Conservation (phyloP, 1,284 basidiomycete species). For the Lentinula novae-zelandiae region DNA sequence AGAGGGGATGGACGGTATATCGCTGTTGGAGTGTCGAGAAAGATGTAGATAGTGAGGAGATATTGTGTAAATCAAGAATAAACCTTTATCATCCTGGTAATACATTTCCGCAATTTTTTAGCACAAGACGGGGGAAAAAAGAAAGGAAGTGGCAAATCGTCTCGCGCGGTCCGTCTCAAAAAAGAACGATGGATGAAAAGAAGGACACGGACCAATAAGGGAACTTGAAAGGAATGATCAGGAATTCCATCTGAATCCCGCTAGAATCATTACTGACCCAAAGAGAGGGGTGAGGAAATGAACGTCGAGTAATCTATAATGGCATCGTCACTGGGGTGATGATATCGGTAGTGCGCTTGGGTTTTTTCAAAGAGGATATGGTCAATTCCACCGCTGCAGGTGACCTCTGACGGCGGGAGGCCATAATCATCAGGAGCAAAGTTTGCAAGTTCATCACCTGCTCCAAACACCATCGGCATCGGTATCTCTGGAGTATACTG, state of each 20-base stretch:
- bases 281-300: conserved; percentile 3
- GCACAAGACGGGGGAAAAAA: neutral
- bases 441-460: neutral
- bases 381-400: neutral
- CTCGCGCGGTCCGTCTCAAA: conserved; percentile 5
- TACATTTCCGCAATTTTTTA: conserved; percentile 7
- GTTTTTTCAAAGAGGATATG: conserved; percentile 4
- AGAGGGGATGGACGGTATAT: neutral
- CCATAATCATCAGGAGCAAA: neutral
- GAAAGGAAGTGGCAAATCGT: conserved; percentile 8
- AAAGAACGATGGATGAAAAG: conserved; percentile 1
- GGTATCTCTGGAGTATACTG: conserved; percentile 6
- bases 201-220: neutral
- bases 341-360: conserved; percentile 8
- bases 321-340: neutral
- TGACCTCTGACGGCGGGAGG: neutral
- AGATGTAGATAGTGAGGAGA: neutral
- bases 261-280: conserved; percentile 2
- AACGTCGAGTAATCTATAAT: conserved; percentile 8
- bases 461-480: conserved; percentile 7
- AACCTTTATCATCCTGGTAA: conserved; percentile 9
- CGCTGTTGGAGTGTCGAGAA: neutral
- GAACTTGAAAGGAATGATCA: neutral
- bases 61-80: conserved; percentile 2
- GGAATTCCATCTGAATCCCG: neutral